Base-by-base conservation (phyloP, 257 asterid species). In the Rhazya stricta region DNA sequence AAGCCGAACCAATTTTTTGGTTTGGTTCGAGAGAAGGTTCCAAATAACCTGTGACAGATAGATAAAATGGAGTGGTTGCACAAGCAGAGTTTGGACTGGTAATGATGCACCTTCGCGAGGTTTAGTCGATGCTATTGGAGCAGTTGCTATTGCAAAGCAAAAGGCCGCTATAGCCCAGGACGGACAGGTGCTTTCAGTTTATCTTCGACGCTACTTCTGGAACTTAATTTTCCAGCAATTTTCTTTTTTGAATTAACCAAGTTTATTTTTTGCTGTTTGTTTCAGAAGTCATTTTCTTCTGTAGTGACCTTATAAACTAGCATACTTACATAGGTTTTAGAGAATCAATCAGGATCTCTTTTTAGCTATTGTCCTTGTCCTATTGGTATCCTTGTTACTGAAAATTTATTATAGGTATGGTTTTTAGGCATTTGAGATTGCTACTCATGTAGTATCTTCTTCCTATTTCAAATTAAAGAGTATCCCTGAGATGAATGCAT, bases 81-180 rank as follows among this genome's bases (percentile, higher is more conserved):
- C 99, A 94, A 82, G 99, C 74, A 91, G 99, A 82, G 99, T 94
- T 77, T 94, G 99, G 99, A 89, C 96, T 13, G 99, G 99, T 34
- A 87, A 88, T 62, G 97, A 92, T 79, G 99, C 97, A 1, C 92
- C 90, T 76, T 85, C 94, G 53, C 89, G 91, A 50, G 98, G 99
- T 77, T 88, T 94, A 69, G 90, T 94, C 67, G 99, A 94, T 79
- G 96, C 97, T 72, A 85, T 94, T 68, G 99, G 99, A 74, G 96
- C 99, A 74, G 90, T 94, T 32, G 98, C 99, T 50, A 94, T 94
- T 75, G 97, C 99, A 66, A 94, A 94, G 82, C 88, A 83, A 82
- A 90, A 92, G 86, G 97, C 98, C 74, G 88, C 90, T 78, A 77
- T 94, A 79, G 96, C 97, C n/a, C 85, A 88, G 84, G 97, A 92